A percentile compares a stretch with the other conserved stretches of the same genome.
These are phyloP conservation scores for Lyophyllum atratum DNA, from an alignment of 768 basidiomycete species.

Conservation along the genomic window DNA sequence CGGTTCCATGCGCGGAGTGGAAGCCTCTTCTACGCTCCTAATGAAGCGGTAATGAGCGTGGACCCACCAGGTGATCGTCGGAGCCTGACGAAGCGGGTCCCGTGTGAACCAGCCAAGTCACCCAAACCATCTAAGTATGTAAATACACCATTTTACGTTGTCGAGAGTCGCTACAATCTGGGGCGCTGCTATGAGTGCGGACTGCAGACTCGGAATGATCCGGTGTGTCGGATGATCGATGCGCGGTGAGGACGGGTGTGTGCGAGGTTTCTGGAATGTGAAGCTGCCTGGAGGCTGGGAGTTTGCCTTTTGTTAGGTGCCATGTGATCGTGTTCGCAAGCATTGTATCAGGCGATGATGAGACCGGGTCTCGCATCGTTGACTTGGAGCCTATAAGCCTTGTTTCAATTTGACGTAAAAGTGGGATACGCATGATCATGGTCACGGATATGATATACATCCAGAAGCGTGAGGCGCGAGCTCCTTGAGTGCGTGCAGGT, in stretches of 20 bases:
- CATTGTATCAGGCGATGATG: not conserved
- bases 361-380: no score
- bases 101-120: not conserved
- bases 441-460: no score
- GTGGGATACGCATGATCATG: no score
- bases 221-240: not conserved
- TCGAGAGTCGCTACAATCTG: not conserved
- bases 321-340: not conserved
- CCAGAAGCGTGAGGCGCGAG: no score
- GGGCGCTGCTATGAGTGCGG: not conserved
- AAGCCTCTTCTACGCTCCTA: constrained; percentile 3
- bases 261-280: not conserved
- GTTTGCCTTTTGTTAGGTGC: no score
- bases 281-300: no score
- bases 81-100: constrained; percentile 2
- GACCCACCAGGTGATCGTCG: constrained; percentile 10
- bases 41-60: constrained; percentile 8
- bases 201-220: not conserved
- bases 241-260: not conserved
- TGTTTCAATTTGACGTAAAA: no score
- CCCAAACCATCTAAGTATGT: no score
- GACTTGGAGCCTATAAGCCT: no score
- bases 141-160: no score
- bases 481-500: no score
- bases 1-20: not conserved